Evolutionary conservation across 345 rosid species (phyloP).

Genomic region (Hypericum perforatum): DNA sequence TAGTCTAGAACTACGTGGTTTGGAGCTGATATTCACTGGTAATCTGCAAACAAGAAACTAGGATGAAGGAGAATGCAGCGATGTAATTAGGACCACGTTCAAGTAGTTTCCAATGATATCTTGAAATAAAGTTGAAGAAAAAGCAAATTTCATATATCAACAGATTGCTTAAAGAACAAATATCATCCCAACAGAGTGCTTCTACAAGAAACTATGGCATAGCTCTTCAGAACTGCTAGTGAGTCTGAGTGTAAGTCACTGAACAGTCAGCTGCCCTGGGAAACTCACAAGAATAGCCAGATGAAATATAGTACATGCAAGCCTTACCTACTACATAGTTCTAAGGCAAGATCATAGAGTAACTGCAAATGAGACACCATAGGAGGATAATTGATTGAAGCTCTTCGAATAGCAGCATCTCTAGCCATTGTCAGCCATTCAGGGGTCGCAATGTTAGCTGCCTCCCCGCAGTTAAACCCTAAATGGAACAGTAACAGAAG

Average conservation of each 20-base stretch:
- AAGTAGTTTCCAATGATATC: too few relatives aligned
- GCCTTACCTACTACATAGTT: constrained; percentile 67
- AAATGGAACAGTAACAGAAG: constrained; percentile 5
- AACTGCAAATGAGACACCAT: constrained; percentile 99
- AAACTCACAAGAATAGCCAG: constrained; percentile 4
- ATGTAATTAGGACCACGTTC: too few relatives aligned
- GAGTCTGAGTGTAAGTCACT: too few relatives aligned
- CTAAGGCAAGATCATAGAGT: constrained; percentile 86
- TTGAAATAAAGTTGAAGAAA: too few relatives aligned
- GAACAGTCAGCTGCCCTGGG: constrained; percentile 1
- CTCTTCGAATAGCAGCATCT: constrained; percentile 95
- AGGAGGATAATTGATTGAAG: constrained; percentile 90
- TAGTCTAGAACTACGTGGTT: constrained; percentile 88
- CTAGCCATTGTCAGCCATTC: constrained; percentile 80
- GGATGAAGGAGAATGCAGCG: constrained; percentile 6
- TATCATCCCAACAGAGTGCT: too few relatives aligned
- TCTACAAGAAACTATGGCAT: too few relatives aligned
- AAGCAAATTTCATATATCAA: too few relatives aligned
- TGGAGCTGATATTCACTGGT: constrained; percentile 37
- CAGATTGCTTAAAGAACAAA: too few relatives aligned
- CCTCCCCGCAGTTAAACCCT: constrained; percentile 98
- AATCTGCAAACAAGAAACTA: constrained; percentile 40
- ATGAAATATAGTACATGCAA: constrained; percentile 4
- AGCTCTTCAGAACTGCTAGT: too few relatives aligned
- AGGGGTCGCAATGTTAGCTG: constrained; percentile 95